Conservation (phyloP, 306 rosid species). For the Quercus suber region DNA sequence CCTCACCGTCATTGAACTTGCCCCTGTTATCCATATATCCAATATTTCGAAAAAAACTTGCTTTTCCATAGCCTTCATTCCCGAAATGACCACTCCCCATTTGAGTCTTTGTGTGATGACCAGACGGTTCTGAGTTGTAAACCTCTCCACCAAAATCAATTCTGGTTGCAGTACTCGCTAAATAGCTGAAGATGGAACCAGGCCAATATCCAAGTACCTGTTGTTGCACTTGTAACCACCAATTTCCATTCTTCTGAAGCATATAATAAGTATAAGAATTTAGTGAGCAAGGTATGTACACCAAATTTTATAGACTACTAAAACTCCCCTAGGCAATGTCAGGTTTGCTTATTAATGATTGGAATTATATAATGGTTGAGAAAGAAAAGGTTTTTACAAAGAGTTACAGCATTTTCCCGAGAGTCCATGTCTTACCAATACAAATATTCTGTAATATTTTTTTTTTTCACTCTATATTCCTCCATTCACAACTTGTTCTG, state of each 20-base stretch:
- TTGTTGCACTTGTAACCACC: slow-evolving; percentile 16
- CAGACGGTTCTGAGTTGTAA: not conserved
- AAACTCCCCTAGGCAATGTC: too few relatives aligned
- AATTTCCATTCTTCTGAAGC: slow-evolving; percentile 16
- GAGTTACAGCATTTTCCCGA: too few relatives aligned
- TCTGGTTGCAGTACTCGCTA: not conserved
- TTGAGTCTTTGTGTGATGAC: slow-evolving; percentile 23
- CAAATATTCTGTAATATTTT: too few relatives aligned
- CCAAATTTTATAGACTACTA: too few relatives aligned
- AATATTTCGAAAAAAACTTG: slow-evolving; percentile 14
- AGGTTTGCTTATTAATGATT: too few relatives aligned
- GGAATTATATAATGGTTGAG: too few relatives aligned
- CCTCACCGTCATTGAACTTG: not conserved
- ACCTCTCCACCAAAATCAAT: slow-evolving; percentile 21
- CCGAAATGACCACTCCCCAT: slow-evolving; percentile 39
- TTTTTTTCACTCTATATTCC: too few relatives aligned
- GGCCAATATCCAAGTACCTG: slow-evolving; percentile 32
- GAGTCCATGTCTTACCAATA: too few relatives aligned
- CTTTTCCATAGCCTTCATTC: slow-evolving; percentile 9
- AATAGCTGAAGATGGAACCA: not conserved
- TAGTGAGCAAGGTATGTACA: not conserved
- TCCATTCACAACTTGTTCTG: too few relatives aligned
- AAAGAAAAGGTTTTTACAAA: too few relatives aligned
- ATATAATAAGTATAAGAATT: not conserved
- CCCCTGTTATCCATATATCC: not conserved